Evolutionary conservation across 805 yeast genomes (phyloP).

Genomic region (Metschnikowia rubicola): DNA sequence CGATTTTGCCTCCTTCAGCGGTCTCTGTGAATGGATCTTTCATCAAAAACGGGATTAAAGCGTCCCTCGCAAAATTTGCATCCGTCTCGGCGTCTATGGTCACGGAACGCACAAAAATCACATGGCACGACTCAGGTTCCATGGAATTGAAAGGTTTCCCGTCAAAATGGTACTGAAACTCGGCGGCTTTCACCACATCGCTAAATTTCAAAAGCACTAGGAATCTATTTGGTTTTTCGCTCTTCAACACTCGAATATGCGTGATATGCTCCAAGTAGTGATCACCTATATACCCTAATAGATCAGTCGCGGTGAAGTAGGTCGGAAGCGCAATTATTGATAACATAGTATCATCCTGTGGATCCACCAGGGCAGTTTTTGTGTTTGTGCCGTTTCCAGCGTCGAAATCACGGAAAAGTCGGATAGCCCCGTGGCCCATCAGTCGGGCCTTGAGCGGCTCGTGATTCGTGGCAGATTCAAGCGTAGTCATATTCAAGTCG

Average conservation of each 20-base stretch:
- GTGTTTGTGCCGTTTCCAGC: conserved; percentile 14
- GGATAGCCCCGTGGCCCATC: conserved; percentile 71
- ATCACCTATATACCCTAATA: conserved; percentile 77
- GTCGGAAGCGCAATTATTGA: conserved; percentile 84
- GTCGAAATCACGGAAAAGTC: conserved; percentile 57
- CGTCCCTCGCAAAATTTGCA: conserved; percentile 12
- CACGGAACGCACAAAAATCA: conserved; percentile 63
- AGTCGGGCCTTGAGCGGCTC: conserved; percentile 59
- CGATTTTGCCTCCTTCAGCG: not conserved
- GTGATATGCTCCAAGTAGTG: conserved; percentile 51
- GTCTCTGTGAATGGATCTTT: conserved; percentile 65
- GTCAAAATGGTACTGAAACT: conserved; percentile 62
- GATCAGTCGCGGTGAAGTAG: conserved; percentile 80
- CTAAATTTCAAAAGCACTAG: conserved; percentile 77
- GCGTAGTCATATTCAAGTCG: conserved; percentile 8
- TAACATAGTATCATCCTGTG: conserved; percentile 62
- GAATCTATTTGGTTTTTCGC: conserved; percentile 64
- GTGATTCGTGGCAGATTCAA: conserved; percentile 8
- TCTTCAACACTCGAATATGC: conserved; percentile 69
- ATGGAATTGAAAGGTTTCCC: conserved; percentile 77
- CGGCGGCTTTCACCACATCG: conserved; percentile 50
- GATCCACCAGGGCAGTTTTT: conserved; percentile 2
- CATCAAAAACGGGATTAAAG: conserved; percentile 59
- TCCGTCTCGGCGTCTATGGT: conserved; percentile 27
- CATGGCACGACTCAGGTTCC: conserved; percentile 87